Conservation (phyloP, 78 protist genomes). For the Trichosphaerium sp. region DNA sequence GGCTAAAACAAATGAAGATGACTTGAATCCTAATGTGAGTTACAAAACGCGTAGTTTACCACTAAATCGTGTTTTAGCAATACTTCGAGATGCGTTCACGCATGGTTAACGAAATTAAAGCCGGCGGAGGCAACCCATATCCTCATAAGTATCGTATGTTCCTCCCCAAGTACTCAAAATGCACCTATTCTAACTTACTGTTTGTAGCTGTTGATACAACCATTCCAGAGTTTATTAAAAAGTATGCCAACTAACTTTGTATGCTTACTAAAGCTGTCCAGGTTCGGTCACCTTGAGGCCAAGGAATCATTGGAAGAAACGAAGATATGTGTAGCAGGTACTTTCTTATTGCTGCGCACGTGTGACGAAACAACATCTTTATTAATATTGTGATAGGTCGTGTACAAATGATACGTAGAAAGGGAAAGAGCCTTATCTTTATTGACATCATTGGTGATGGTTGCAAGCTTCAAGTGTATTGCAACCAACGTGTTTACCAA, state of each 20-base stretch:
- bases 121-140: constrained; percentile 28
- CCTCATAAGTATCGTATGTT: constrained; percentile 89
- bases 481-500: constrained; percentile 20
- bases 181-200: constrained; percentile 21
- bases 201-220: too few species aligned
- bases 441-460: constrained; percentile 51
- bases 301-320: background rate
- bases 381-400: constrained; percentile 17
- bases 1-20: too few species aligned
- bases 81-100: constrained; percentile 26
- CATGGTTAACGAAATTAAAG: background rate
- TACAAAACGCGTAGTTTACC: too few species aligned
- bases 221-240: constrained; percentile 41
- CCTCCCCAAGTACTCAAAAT: too few species aligned
- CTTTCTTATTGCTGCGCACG: too few species aligned
- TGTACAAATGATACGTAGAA: constrained; percentile 23
- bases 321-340: constrained; percentile 13
- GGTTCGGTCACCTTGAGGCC: background rate
- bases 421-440: constrained; percentile 17
- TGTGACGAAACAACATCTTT: too few species aligned
- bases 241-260: constrained; percentile 19
- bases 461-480: constrained; percentile 73
- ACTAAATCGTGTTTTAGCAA: too few species aligned
- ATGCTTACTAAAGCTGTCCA: background rate
- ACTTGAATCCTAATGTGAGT: too few species aligned